Evolutionary conservation across 2,329 filamentous ascomycete genomes (phyloP), one percentile per base, ranked within the genome.

Genomic region (Pseudocercospora macadamiae): DNA sequence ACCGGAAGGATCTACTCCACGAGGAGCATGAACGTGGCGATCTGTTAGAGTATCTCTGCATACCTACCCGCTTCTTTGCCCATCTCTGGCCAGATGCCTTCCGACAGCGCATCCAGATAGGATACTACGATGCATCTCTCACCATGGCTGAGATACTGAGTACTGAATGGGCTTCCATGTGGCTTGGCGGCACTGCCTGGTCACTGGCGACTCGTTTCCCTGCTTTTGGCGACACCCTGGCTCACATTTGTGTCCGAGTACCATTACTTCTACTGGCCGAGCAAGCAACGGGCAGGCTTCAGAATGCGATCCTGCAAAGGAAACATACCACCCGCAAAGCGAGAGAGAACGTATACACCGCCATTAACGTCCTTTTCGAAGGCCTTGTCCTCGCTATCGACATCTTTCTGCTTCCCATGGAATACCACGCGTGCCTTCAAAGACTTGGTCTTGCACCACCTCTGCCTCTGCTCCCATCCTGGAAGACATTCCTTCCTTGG

Each of bases 21-120:
- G 58, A 51, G 2, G 70, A 72, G 45, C 51, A 71, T 8, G 63
- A 66, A 8, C 56, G 54, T n/a, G 69, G 68, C 25, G 63, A 68
- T 32, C 54, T 63, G 14, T 26, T 70, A 2, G 64, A 66, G 7
- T 59, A 61, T 18, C 28, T 61, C 6, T 25, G 60, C 36, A 23
- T 48, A 34, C 56, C 54, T 1, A 23, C 55, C 48, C 45, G 42
- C 12, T 64, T 67, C 39, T 56, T 67, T 9, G 42, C 59, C 8
- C 59, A 62, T 45, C 49, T 66, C 36, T 69, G 65, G 64, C 52
- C 64, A 5, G 64, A 63, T 21, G 56, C 64, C 2, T 55, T 70
- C 4, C 45, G 64, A 14, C 55, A 65, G 28, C 60, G 66, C 9
- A 57, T 65, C 8, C 63, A 69, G 16, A 63, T 68, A 39, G 69